Percentiles rank a stretch among this genome's conserved stretches.
Evolutionary conservation across 2,329 filamentous ascomycete genomes (phyloP).

Genomic region (Scedosporium minutisporum): DNA sequence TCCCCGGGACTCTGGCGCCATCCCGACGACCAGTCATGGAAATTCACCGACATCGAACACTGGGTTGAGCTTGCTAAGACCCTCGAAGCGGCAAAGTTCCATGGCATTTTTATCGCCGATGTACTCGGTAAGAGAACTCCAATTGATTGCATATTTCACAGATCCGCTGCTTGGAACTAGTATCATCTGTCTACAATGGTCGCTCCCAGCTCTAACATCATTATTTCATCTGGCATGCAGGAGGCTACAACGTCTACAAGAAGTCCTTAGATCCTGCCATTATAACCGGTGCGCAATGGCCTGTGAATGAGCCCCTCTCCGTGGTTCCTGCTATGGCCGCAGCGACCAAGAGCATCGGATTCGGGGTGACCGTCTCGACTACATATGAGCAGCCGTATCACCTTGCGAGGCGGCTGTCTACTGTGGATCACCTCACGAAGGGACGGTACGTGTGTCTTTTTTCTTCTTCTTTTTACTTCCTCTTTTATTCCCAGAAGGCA

Average conservation of each 20-base stretch:
- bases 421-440: slow-evolving; percentile 57
- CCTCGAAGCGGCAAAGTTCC: slow-evolving; percentile 36
- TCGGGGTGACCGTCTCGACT: slow-evolving; percentile 60
- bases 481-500: not conserved
- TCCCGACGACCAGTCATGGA: slow-evolving; percentile 51
- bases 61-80: slow-evolving; percentile 47
- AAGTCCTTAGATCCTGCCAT: slow-evolving; percentile 51
- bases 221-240: slow-evolving; percentile 16
- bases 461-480: too few species aligned
- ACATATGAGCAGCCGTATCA: slow-evolving; percentile 66
- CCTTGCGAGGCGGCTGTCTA: slow-evolving; percentile 54
- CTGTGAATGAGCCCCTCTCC: slow-evolving; percentile 58
- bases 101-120: slow-evolving; percentile 59
- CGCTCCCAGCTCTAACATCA: too few species aligned
- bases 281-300: slow-evolving; percentile 56
- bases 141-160: too few species aligned
- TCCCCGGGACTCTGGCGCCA: slow-evolving; percentile 46
- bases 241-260: slow-evolving; percentile 61
- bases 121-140: slow-evolving; percentile 24
- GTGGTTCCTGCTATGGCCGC: slow-evolving; percentile 62
- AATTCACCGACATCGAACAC: slow-evolving; percentile 50
- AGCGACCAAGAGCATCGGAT: slow-evolving; percentile 56
- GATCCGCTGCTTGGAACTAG: too few species aligned
- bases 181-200: too few species aligned
- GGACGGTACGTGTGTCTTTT: slow-evolving; percentile 35